Evolutionary conservation across 2,329 filamentous ascomycete genomes (phyloP).

Genomic region (Lachnellula subtilissima): DNA sequence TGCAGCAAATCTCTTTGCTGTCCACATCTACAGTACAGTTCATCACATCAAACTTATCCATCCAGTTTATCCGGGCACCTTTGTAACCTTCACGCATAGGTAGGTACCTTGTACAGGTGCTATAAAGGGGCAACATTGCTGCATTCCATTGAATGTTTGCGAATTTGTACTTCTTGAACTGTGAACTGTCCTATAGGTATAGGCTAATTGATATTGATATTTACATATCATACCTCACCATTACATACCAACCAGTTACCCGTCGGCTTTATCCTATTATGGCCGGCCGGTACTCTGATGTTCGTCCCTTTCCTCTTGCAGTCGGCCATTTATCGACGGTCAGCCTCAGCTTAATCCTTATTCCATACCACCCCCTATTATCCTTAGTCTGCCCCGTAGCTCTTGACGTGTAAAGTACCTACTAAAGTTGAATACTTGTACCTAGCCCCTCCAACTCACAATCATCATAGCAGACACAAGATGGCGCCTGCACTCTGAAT

Average conservation of each 20-base stretch:
- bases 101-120: background rate
- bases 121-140: background rate
- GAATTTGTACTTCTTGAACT: no score
- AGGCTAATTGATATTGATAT: no score
- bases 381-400: background rate
- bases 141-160: background rate
- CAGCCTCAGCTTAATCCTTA: constrained; percentile 4
- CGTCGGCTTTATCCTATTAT: background rate
- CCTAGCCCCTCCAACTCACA: background rate
- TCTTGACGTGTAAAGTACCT: background rate
- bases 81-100: background rate
- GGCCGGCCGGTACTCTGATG: background rate
- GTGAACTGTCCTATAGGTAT: no score
- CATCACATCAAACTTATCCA: background rate
- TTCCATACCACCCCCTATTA: background rate
- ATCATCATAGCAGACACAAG: background rate
- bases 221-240: no score
- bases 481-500: background rate
- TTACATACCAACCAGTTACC: background rate
- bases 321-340: background rate
- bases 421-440: background rate
- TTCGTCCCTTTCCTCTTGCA: background rate
- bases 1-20: no score
- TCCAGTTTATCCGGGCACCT: background rate
- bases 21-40: no score